phyloP scores from a whole-genome alignment of 768 basidiomycete genomes.

The Panaeolus papilionaceus region DNA sequence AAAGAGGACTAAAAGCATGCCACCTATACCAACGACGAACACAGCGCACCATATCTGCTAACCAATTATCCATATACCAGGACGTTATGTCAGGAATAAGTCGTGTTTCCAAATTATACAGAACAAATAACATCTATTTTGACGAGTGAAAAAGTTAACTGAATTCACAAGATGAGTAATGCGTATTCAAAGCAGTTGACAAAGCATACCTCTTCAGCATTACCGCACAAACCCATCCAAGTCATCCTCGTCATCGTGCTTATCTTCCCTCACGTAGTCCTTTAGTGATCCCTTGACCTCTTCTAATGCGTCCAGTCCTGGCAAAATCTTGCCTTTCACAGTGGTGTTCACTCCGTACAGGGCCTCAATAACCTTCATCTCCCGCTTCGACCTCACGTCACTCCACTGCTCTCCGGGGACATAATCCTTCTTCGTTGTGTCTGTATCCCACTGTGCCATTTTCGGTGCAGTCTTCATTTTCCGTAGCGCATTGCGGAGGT shows the following conservation, averaged over 20 bases:
- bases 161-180: neutral
- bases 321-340: constrained; percentile 33
- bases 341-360: constrained; percentile 54
- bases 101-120: constrained; percentile 12
- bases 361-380: constrained; percentile 53
- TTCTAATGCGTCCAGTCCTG: constrained; percentile 54
- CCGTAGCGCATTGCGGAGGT: constrained; percentile 14
- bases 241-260: constrained; percentile 16
- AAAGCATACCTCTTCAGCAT: constrained; percentile 1
- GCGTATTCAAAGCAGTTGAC: neutral
- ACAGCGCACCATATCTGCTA: neutral
- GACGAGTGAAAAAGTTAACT: neutral
- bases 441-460: constrained; percentile 44
- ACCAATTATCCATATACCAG: neutral
- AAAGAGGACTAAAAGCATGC: neutral
- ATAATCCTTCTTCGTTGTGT: constrained; percentile 17
- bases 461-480: constrained; percentile 35
- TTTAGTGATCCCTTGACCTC: constrained; percentile 36
- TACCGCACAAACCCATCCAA: constrained; percentile 11
- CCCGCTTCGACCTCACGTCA: constrained; percentile 35
- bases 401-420: constrained; percentile 34
- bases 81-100: neutral
- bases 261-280: constrained; percentile 29
- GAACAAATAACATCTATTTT: constrained; percentile 10
- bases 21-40: neutral